Percentiles rank a stretch among this genome's conserved stretches.
Conservation (phyloP, 352 stramenopile species). For the Phytophthora pinifolia region DNA sequence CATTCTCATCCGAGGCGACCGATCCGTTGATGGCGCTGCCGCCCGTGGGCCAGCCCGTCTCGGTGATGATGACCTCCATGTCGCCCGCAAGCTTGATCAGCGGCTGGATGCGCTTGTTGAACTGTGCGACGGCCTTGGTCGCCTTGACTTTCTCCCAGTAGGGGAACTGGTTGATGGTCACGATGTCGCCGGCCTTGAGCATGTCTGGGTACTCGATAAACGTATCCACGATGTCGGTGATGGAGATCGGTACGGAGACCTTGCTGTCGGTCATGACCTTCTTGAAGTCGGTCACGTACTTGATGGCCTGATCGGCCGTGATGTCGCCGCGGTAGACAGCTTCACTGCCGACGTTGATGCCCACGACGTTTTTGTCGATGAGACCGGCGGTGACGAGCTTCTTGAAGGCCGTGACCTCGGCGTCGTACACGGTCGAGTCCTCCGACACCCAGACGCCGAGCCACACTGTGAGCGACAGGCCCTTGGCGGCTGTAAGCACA, state of each 20-base stretch:
- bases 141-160: slow-evolving; percentile 79
- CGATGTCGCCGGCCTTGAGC: slow-evolving; percentile 69
- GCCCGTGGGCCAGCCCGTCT: slow-evolving; percentile 78
- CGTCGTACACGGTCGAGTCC: slow-evolving; percentile 59
- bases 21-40: slow-evolving; percentile 68
- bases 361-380: slow-evolving; percentile 81
- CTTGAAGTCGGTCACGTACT: slow-evolving; percentile 79
- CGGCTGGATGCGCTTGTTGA: slow-evolving; percentile 71
- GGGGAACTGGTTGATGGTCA: slow-evolving; percentile 86
- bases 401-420: slow-evolving; percentile 67
- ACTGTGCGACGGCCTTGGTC: slow-evolving; percentile 59
- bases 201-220: slow-evolving; percentile 80
- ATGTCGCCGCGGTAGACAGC: slow-evolving; percentile 81
- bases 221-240: slow-evolving; percentile 83
- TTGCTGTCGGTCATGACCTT: slow-evolving; percentile 59
- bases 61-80: slow-evolving; percentile 82
- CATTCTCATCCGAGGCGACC: slow-evolving; percentile 50
- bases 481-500: slow-evolving; percentile 72
- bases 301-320: slow-evolving; percentile 61
- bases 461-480: slow-evolving; percentile 70
- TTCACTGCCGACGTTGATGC: slow-evolving; percentile 84
- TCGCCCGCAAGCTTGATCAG: slow-evolving; percentile 60
- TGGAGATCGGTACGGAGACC: slow-evolving; percentile 61
- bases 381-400: slow-evolving; percentile 53
- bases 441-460: slow-evolving; percentile 82